A percentile compares a stretch with the other conserved stretches of the same genome.
Evolutionary conservation across 371 early-diverging fungal genomes (phyloP).

Genomic region (Mucor lusitanicus): DNA sequence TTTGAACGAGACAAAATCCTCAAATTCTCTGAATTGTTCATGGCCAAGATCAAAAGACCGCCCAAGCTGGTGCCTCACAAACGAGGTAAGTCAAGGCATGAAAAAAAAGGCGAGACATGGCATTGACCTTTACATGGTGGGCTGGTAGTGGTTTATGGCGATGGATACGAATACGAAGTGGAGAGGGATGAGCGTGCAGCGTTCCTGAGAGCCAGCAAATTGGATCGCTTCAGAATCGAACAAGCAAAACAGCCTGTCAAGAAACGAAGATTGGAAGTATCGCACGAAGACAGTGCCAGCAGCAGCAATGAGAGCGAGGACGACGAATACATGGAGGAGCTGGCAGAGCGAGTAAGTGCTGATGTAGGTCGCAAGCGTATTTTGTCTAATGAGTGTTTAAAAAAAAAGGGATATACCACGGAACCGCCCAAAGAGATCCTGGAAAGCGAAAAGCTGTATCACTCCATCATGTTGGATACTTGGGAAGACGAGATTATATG

Average conservation of each 20-base stretch:
- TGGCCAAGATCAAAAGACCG: constrained; percentile 39
- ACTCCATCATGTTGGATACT: constrained; percentile 68
- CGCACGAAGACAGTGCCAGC: constrained; percentile 13
- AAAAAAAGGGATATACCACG: background rate
- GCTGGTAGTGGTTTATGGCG: constrained; percentile 35
- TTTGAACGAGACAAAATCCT: constrained; percentile 64
- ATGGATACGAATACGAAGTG: constrained; percentile 49
- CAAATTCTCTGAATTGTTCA: constrained; percentile 73
- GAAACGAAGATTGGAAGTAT: constrained; percentile 33
- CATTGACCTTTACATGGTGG: background rate
- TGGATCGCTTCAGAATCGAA: constrained; percentile 24
- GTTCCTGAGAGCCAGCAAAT: constrained; percentile 36
- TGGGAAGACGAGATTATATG: constrained; percentile 90
- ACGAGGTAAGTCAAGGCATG: constrained; percentile 19
- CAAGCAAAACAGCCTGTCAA: constrained; percentile 23
- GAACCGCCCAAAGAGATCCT: background rate
- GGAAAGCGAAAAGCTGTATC: constrained; percentile 43
- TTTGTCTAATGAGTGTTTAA: background rate
- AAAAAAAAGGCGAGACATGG: background rate
- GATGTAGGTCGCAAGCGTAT: background rate
- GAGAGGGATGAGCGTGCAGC: constrained; percentile 41
- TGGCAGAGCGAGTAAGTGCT: constrained; percentile 11
- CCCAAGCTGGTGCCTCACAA: constrained; percentile 32
- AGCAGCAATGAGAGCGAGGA: constrained; percentile 29
- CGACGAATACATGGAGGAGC: constrained; percentile 23